These are phyloP conservation scores for Phyllosticta citriasiana DNA, from an alignment of 2,329 filamentous ascomycete species.

Conservation along the genomic window DNA sequence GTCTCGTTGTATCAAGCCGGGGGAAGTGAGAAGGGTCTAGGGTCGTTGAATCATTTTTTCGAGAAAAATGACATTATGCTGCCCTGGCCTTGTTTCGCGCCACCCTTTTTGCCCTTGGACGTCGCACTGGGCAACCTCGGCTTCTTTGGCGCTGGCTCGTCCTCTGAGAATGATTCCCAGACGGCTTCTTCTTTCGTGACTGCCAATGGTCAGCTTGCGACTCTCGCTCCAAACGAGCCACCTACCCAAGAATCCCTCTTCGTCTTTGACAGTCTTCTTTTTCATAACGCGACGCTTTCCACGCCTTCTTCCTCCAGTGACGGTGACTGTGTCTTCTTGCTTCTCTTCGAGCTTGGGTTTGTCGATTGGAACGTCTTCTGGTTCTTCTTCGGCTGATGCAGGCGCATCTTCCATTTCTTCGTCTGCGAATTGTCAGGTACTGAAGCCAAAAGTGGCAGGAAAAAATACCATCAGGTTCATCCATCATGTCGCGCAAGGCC, in stretches of 20 bases:
- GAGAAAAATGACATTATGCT: constrained; percentile 89
- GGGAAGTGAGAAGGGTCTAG: background rate
- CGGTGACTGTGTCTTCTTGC: constrained; percentile 35
- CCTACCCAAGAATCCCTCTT: constrained; percentile 64
- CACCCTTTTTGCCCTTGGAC: constrained; percentile 45
- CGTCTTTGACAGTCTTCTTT: constrained; percentile 78
- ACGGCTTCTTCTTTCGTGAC: constrained; percentile 75
- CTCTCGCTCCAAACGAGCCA: constrained; percentile 24
- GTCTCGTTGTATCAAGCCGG: background rate
- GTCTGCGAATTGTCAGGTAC: constrained; percentile 26
- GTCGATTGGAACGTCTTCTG: constrained; percentile 14
- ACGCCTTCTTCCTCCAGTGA: constrained; percentile 56
- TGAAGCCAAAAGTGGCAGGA: background rate
- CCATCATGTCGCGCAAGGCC: constrained; percentile 65
- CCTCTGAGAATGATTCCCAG: constrained; percentile 93
- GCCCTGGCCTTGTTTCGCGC: constrained; percentile 47
- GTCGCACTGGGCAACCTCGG: constrained; percentile 31
- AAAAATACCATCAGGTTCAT: constrained; percentile 35
- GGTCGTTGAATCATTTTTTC: constrained; percentile 46
- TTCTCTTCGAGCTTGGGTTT: constrained; percentile 14
- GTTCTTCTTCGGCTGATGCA: constrained; percentile 23
- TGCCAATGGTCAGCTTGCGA: constrained; percentile 26
- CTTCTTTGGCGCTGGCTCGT: constrained; percentile 57
- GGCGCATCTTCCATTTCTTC: constrained; percentile 51
- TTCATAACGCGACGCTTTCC: constrained; percentile 74